phyloP scores from a whole-genome alignment of 2,329 filamentous ascomycete genomes.

The Colletotrichum liaoningense region DNA sequence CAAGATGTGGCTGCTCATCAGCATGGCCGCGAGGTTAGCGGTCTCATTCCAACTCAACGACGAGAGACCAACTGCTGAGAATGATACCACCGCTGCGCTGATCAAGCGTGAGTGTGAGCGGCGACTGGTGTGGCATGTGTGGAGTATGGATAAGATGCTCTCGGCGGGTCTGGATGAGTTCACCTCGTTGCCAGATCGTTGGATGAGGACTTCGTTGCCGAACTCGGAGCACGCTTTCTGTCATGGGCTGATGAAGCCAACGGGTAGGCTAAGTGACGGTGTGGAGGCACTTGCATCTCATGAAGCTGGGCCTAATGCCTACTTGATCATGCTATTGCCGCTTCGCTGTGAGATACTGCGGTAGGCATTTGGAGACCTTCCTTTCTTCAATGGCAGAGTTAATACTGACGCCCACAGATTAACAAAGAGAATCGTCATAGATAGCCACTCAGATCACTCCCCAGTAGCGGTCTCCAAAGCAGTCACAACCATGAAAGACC shows the following conservation, averaged over 20 bases:
- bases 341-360: conserved; percentile 7
- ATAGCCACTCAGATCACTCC: conserved; percentile 1
- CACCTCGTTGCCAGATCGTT: conserved; percentile 11
- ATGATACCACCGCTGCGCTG: background rate
- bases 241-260: conserved; percentile 9
- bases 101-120: conserved; percentile 21
- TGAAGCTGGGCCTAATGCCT: conserved; percentile 9
- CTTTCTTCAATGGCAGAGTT: too few relatives aligned
- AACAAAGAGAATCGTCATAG: conserved; percentile 11
- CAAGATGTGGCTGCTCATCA: conserved; percentile 21
- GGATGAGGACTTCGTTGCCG: conserved; percentile 9
- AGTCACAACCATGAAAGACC: background rate
- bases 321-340: background rate
- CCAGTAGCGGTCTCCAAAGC: background rate
- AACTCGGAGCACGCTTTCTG: conserved; percentile 12
- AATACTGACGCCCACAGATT: background rate
- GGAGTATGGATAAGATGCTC: conserved; percentile 26
- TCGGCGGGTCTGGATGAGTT: conserved; percentile 25
- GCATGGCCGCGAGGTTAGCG: conserved; percentile 7
- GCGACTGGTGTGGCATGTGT: conserved; percentile 19
- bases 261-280: conserved; percentile 6
- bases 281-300: background rate
- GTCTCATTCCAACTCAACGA: conserved; percentile 27
- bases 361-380: background rate
- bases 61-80: background rate